Percentiles rank a stretch among this genome's conserved stretches.
These are phyloP conservation scores for Graphilbum fragrans DNA, from an alignment of 2,329 filamentous ascomycete genomes.

Conservation along the genomic window DNA sequence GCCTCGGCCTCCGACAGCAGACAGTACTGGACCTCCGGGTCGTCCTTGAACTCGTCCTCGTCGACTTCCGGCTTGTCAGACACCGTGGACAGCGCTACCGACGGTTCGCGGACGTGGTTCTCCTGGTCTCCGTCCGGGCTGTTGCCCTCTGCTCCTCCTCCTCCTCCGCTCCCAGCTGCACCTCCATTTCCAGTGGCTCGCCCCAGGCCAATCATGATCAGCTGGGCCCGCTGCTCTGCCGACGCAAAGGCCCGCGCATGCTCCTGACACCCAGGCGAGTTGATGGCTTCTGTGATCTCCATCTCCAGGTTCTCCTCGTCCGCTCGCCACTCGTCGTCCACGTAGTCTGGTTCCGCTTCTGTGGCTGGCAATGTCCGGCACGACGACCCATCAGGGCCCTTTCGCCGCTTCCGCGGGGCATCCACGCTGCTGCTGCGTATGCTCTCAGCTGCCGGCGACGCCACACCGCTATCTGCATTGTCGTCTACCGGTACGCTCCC, in stretches of 20 bases:
- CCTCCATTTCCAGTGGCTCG: no score
- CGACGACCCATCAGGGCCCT: slow-evolving; percentile 8
- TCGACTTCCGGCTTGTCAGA: slow-evolving; percentile 55
- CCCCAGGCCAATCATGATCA: slow-evolving; percentile 9
- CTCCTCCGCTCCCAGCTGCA: neutral
- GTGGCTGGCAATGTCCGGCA: slow-evolving; percentile 10
- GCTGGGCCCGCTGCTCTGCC: slow-evolving; percentile 37
- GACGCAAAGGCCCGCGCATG: slow-evolving; percentile 46
- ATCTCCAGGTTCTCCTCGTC: slow-evolving; percentile 55
- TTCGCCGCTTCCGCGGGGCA: slow-evolving; percentile 2
- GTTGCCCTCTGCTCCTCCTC: neutral
- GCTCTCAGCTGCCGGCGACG: neutral
- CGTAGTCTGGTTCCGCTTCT: slow-evolving; percentile 32
- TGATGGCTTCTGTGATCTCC: slow-evolving; percentile 60
- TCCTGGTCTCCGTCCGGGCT: no score
- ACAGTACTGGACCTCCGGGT: slow-evolving; percentile 77
- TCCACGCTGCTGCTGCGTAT: neutral
- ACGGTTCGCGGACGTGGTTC: slow-evolving; percentile 5
- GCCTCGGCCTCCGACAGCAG: slow-evolving; percentile 62
- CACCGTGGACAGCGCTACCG: slow-evolving; percentile 14
- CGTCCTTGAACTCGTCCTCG: slow-evolving; percentile 77
- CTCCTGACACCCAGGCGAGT: slow-evolving; percentile 41
- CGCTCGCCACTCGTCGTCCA: slow-evolving; percentile 49
- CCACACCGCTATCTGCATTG: neutral
- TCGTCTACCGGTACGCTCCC: no score